These are phyloP conservation scores for Lyophyllum semitale DNA, from an alignment of 768 basidiomycete genomes.

Conservation along the genomic window DNA sequence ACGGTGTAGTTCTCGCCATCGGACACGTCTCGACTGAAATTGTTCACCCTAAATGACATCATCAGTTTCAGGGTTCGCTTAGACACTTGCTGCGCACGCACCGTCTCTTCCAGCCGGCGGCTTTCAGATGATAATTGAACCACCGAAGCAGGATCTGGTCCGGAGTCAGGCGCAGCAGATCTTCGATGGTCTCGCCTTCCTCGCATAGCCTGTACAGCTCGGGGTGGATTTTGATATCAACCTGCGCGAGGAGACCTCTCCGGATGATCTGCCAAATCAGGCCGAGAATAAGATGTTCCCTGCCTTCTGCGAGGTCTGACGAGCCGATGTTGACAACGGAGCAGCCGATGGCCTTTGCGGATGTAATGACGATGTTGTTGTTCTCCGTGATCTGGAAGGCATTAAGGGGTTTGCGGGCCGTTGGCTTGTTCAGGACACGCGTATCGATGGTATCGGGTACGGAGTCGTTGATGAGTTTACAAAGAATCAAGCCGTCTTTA, in stretches of 20 bases:
- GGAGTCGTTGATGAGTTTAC: slow-evolving; percentile 98
- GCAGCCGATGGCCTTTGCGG: slow-evolving; percentile 97
- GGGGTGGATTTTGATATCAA: slow-evolving; percentile 98
- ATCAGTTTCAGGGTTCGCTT: slow-evolving; percentile 3
- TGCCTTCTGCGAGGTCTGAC: slow-evolving; percentile 86
- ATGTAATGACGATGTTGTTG: slow-evolving; percentile 99
- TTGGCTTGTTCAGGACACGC: slow-evolving; percentile 94
- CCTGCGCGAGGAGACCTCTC: slow-evolving; percentile 87
- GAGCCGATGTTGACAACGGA: slow-evolving; percentile 99
- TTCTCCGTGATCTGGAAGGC: slow-evolving; percentile 99
- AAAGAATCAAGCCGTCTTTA: slow-evolving; percentile 93
- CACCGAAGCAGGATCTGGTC: slow-evolving; percentile 97
- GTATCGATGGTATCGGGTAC: slow-evolving; percentile 99
- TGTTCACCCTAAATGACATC: slow-evolving; percentile 71
- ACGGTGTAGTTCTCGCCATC: slow-evolving; percentile 99
- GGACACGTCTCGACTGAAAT: slow-evolving; percentile 96
- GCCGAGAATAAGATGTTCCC: slow-evolving; percentile 96
- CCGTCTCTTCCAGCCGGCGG: slow-evolving; percentile 89
- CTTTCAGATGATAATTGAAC: slow-evolving; percentile 99
- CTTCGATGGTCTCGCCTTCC: slow-evolving; percentile 96
- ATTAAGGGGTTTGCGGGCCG: slow-evolving; percentile 80
- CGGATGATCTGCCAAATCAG: slow-evolving; percentile 99
- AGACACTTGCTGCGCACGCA: slow-evolving; percentile 24
- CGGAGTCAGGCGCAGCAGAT: slow-evolving; percentile 89
- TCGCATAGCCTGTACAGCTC: slow-evolving; percentile 95